Evolutionary conservation across 495 filamentous ascomycete species (phyloP).

Genomic region (Diplogelasinospora grovesii): DNA sequence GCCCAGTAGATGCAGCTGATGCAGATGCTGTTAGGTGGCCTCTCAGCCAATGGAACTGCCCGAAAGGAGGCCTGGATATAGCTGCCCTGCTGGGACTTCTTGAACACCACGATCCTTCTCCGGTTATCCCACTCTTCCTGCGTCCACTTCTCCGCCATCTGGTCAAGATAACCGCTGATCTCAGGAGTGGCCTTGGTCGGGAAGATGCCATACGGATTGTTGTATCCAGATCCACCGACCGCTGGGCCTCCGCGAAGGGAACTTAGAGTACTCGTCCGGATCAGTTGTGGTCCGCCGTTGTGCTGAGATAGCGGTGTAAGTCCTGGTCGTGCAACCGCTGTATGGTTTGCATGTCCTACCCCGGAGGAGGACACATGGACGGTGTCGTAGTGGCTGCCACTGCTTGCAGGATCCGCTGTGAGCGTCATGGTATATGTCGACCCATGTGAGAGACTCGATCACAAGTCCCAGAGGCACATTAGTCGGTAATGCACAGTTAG

Average conservation of each 20-base stretch:
- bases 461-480: no score
- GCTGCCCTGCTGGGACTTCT: constrained; percentile 66
- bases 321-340: no score
- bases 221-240: constrained; percentile 36
- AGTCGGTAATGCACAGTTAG: no score
- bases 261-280: constrained; percentile 78
- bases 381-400: no score
- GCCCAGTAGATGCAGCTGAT: constrained; percentile 93
- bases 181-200: constrained; percentile 76
- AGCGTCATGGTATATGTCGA: no score
- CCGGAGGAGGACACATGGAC: no score
- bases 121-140: constrained; percentile 68
- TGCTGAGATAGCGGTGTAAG: no score
- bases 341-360: no score
- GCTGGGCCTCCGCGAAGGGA: constrained; percentile 40
- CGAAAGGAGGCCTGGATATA: constrained; percentile 67
- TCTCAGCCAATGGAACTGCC: constrained; percentile 61
- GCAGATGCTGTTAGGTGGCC: constrained; percentile 68
- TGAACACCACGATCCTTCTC: constrained; percentile 81
- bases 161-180: constrained; percentile 73
- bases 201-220: constrained; percentile 74
- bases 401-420: no score
- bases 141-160: constrained; percentile 75
- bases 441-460: no score
- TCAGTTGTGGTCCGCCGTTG: constrained; percentile 66